phyloP scores from a whole-genome alignment of 495 filamentous ascomycete species.

The Aspergillus nanangensis region DNA sequence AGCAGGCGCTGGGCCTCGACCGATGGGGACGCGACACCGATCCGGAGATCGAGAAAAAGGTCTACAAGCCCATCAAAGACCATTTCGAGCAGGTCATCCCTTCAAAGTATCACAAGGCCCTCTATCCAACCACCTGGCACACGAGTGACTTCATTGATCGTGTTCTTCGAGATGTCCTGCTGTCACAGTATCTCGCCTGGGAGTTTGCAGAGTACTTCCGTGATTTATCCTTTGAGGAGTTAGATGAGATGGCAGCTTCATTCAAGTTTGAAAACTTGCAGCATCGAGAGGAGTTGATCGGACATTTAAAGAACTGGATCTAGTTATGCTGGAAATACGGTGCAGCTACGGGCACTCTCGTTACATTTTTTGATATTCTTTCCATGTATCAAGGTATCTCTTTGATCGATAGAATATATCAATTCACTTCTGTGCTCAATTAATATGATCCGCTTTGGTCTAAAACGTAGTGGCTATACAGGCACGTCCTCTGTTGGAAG shows the following conservation, averaged over 20 bases:
- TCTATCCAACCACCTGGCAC: background rate
- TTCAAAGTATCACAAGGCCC: background rate
- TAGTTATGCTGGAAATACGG: too few relatives aligned
- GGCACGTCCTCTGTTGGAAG: too few relatives aligned
- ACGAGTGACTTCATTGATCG: slow-evolving; percentile 1
- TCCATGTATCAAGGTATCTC: too few relatives aligned
- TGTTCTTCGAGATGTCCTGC: slow-evolving; percentile 1
- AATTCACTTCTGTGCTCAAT: too few relatives aligned
- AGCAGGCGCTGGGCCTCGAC: slow-evolving; percentile 39
- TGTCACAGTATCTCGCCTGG: slow-evolving; percentile 3
- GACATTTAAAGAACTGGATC: background rate
- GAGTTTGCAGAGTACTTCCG: slow-evolving; percentile 5
- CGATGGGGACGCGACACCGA: slow-evolving; percentile 41
- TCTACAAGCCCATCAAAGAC: background rate
- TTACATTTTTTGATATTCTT: too few relatives aligned
- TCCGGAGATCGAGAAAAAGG: slow-evolving; percentile 11
- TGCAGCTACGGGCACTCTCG: too few relatives aligned
- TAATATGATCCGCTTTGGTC: too few relatives aligned
- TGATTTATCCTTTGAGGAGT: background rate
- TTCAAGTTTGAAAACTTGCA: slow-evolving; percentile 2
- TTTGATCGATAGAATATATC: too few relatives aligned
- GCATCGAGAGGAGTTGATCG: background rate
- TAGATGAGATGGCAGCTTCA: slow-evolving; percentile 5
- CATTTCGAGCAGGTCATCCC: background rate
- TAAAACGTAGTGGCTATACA: too few relatives aligned